Conservation (phyloP, 2,329 filamentous ascomycete species). For the Didymella exigua region DNA sequence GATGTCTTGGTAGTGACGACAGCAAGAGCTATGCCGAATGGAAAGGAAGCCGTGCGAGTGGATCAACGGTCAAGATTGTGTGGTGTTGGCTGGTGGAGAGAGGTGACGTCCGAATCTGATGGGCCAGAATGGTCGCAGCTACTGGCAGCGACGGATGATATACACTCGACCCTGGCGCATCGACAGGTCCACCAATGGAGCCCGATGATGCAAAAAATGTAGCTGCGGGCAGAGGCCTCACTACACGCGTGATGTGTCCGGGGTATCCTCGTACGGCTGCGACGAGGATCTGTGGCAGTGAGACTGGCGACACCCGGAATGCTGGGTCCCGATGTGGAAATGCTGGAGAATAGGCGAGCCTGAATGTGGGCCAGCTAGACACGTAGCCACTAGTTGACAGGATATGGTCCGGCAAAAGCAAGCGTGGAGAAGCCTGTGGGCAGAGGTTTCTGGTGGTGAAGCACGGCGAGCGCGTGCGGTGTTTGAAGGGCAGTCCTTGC, state of each 20-base stretch:
- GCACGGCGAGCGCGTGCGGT: constrained; percentile 36
- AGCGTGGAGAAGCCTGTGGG: constrained; percentile 43
- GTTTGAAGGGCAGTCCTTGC: constrained; percentile 47
- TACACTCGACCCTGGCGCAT: constrained; percentile 46
- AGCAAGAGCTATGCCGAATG: constrained; percentile 21
- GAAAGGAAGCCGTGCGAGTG: constrained; percentile 12
- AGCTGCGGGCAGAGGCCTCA: constrained; percentile 45
- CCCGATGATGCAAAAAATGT: constrained; percentile 39
- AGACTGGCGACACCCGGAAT: constrained; percentile 38
- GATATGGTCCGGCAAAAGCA: constrained; percentile 38
- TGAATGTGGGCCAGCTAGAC: constrained; percentile 35
- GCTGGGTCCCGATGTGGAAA: constrained; percentile 46
- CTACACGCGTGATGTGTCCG: constrained; percentile 36
- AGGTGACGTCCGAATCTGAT: constrained; percentile 39
- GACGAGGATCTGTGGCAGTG: constrained; percentile 42
- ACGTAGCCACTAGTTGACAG: constrained; percentile 41
- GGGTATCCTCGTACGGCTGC: constrained; percentile 47
- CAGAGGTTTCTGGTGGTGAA: constrained; percentile 34
- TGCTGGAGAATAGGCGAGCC: constrained; percentile 39
- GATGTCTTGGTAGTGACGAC: constrained; percentile 15
- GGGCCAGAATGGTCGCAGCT: constrained; percentile 36
- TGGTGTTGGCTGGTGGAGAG: constrained; percentile 7
- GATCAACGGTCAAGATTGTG: constrained; percentile 18
- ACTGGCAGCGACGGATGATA: constrained; percentile 45
- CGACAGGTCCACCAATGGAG: constrained; percentile 45